Conservation (phyloP, 2,329 filamentous ascomycete species). For the Xylariaceae sp. region DNA sequence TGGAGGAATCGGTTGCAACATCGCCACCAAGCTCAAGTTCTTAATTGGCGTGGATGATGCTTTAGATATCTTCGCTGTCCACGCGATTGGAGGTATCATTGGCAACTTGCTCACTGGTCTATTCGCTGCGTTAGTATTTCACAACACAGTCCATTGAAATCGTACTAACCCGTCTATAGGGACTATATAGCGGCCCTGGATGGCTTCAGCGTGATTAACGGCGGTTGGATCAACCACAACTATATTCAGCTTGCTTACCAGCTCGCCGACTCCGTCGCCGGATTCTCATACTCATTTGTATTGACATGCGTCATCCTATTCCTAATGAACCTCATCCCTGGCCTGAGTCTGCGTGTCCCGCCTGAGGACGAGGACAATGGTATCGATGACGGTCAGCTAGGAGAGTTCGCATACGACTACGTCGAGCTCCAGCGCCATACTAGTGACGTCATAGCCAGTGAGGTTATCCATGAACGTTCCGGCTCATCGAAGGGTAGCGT, state of each 20-base stretch:
- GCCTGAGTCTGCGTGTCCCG: constrained; percentile 70
- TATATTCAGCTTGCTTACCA: constrained; percentile 75
- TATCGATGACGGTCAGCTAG: constrained; percentile 76
- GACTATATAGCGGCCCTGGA: constrained; percentile 77
- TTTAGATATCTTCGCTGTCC: constrained; percentile 90
- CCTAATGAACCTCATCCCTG: constrained; percentile 72
- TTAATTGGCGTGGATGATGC: constrained; percentile 80
- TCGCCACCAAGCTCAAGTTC: constrained; percentile 83
- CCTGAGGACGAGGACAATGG: constrained; percentile 73
- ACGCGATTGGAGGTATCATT: constrained; percentile 82
- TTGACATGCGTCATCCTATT: constrained; percentile 73
- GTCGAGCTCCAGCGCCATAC: constrained; percentile 74
- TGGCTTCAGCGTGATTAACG: constrained; percentile 62
- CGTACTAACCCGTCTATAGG: constrained; percentile 42
- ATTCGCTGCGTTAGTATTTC: constrained; percentile 67
- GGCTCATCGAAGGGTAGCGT: constrained; percentile 37
- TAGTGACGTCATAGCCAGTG: constrained; percentile 41
- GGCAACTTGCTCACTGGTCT: constrained; percentile 81
- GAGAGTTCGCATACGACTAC: constrained; percentile 85
- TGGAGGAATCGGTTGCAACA: constrained; percentile 75
- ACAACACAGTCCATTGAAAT: not conserved
- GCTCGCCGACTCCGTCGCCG: constrained; percentile 69
- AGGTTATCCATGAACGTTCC: constrained; percentile 26
- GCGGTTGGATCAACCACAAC: constrained; percentile 75
- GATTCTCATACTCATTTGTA: constrained; percentile 69